phyloP scores from a whole-genome alignment of 352 stramenopile genomes.

The Pythium aquatile region DNA sequence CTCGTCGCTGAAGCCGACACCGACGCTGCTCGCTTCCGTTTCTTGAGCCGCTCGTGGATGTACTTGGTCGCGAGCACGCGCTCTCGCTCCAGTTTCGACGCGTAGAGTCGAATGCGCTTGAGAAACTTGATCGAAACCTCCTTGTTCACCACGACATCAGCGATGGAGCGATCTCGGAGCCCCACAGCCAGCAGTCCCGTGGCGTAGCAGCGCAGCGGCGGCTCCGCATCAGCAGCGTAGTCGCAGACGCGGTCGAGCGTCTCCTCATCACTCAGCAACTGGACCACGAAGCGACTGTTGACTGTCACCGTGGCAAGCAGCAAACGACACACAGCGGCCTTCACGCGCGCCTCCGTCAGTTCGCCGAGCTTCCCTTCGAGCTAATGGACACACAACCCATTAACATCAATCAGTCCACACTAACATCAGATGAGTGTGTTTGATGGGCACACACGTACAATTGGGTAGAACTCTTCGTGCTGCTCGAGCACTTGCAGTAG shows the following conservation, averaged over 20 bases:
- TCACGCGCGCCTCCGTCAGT: constrained; percentile 51
- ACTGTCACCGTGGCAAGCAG: constrained; percentile 73
- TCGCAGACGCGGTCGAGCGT: constrained; percentile 71
- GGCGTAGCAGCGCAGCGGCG: constrained; percentile 67
- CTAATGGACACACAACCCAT: constrained; percentile 24
- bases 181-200: constrained; percentile 74
- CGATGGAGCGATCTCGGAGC: constrained; percentile 74
- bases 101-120: constrained; percentile 69
- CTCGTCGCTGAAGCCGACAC: constrained; percentile 1
- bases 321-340: constrained; percentile 68
- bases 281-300: constrained; percentile 73
- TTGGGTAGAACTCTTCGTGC: constrained; percentile 80
- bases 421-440: neutral
- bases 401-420: neutral
- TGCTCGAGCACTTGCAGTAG: constrained; percentile 77
- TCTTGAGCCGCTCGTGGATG: constrained; percentile 64
- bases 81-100: constrained; percentile 74
- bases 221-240: constrained; percentile 56
- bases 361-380: constrained; percentile 68
- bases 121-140: constrained; percentile 73
- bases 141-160: constrained; percentile 81
- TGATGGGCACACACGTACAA: constrained; percentile 35
- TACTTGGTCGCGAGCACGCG: constrained; percentile 68
- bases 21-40: constrained; percentile 24
- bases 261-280: constrained; percentile 75